Percentiles rank a stretch among this genome's conserved stretches.
phyloP scores from a whole-genome alignment of 345 rosid genomes.

The Jatropha curcas region DNA sequence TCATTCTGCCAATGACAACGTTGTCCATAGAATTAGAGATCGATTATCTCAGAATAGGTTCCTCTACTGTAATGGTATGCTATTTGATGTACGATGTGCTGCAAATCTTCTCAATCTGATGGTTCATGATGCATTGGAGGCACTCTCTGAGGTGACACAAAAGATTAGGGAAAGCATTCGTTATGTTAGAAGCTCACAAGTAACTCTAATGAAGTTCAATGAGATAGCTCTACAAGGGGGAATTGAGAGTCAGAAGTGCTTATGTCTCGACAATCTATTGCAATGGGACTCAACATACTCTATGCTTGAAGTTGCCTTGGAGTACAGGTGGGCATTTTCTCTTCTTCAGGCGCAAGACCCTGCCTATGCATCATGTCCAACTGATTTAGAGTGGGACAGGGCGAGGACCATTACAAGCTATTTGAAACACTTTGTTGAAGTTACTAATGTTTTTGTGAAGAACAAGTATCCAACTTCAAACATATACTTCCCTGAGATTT shows the following conservation, averaged over 20 bases:
- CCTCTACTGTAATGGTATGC: slow-evolving; percentile 60
- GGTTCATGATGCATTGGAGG: slow-evolving; percentile 59
- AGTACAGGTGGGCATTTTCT: slow-evolving; percentile 47
- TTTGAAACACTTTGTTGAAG: slow-evolving; percentile 64
- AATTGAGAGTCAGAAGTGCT: slow-evolving; percentile 43
- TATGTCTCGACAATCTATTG: slow-evolving; percentile 49
- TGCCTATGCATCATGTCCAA: slow-evolving; percentile 40
- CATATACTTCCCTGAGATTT: slow-evolving; percentile 62
- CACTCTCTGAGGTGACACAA: slow-evolving; percentile 38
- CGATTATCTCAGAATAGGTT: slow-evolving; percentile 69
- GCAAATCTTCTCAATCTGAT: slow-evolving; percentile 55
- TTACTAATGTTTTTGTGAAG: slow-evolving; percentile 48
- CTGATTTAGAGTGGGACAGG: slow-evolving; percentile 72
- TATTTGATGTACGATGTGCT: slow-evolving; percentile 66
- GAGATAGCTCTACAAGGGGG: slow-evolving; percentile 42
- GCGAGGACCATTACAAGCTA: slow-evolving; percentile 36
- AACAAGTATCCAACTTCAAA: slow-evolving; percentile 57
- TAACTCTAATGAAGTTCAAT: slow-evolving; percentile 39
- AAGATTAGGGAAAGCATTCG: slow-evolving; percentile 58
- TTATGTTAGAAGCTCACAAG: slow-evolving; percentile 51
- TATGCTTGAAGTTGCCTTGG: slow-evolving; percentile 66
- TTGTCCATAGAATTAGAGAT: slow-evolving; percentile 58
- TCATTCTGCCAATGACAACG: slow-evolving; percentile 39
- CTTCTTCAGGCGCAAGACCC: slow-evolving; percentile 46
- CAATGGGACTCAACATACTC: slow-evolving; percentile 65